A percentile compares a stretch with the other conserved stretches of the same genome.
phyloP scores from a whole-genome alignment of 345 rosid genomes.

The Lepidium sativum region DNA sequence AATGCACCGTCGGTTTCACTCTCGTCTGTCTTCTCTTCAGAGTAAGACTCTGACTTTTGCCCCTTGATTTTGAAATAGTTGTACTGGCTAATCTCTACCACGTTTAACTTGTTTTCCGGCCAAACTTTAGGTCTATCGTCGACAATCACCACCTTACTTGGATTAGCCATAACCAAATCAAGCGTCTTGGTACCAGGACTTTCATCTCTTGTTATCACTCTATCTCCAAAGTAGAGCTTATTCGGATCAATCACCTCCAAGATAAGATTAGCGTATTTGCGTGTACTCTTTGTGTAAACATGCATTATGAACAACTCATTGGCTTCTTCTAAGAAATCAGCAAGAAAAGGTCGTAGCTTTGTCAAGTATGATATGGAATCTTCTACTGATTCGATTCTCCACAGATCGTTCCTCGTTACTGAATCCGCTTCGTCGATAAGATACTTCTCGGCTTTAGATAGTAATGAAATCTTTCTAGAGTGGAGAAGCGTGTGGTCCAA shows the following conservation, averaged over 20 bases:
- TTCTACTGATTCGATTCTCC: neutral
- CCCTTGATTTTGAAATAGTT: conserved; percentile 35
- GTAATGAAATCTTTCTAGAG: neutral
- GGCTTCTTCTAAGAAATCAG: conserved; percentile 5
- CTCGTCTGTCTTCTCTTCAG: conserved; percentile 40
- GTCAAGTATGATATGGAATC: neutral
- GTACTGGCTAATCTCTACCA: conserved; percentile 31
- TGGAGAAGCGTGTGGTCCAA: conserved; percentile 18
- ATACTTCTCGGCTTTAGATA: neutral
- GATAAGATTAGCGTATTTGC: neutral
- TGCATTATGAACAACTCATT: conserved; percentile 1
- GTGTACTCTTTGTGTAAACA: conserved; percentile 14
- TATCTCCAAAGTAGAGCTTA: neutral
- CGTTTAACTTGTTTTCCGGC: conserved; percentile 4
- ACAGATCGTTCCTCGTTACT: neutral
- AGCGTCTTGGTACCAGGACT: conserved; percentile 4
- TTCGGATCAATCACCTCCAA: conserved; percentile 15
- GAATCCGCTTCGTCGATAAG: conserved; percentile 1
- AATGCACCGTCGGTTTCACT: conserved; percentile 28
- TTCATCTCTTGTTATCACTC: conserved; percentile 12
- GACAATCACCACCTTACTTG: conserved; percentile 8
- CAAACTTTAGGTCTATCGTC: conserved; percentile 9
- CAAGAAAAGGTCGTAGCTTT: conserved; percentile 8
- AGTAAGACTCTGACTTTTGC: conserved; percentile 22
- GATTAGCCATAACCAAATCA: conserved; percentile 18